Percentiles rank a stretch among this genome's conserved stretches.
Evolutionary conservation across 2,329 filamentous ascomycete species (phyloP).

Genomic region (Huntiella omanensis): DNA sequence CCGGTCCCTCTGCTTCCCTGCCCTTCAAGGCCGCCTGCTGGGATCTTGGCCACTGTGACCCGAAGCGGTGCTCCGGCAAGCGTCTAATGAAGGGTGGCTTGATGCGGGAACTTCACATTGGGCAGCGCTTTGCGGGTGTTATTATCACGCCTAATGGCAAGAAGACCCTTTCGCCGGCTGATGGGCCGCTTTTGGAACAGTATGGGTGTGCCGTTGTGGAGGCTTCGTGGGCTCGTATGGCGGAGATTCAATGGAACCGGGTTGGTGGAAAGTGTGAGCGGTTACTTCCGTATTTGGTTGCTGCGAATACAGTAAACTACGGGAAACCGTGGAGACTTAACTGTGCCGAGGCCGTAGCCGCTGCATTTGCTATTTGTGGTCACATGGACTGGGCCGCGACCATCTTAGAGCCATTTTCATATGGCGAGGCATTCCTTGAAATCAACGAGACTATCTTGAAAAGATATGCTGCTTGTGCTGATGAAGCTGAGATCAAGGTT

Average conservation of each 20-base stretch:
- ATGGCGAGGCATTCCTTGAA: constrained; percentile 71
- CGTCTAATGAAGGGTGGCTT: constrained; percentile 77
- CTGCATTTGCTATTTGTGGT: constrained; percentile 84
- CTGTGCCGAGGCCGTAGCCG: constrained; percentile 85
- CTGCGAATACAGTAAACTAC: constrained; percentile 94
- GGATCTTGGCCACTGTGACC: constrained; percentile 95
- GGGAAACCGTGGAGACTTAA: constrained; percentile 89
- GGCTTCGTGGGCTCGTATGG: constrained; percentile 85
- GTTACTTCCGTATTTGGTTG: constrained; percentile 81
- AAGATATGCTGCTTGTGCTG: constrained; percentile 65
- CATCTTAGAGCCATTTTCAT: constrained; percentile 68
- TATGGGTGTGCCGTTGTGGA: constrained; percentile 91
- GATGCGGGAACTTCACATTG: constrained; percentile 82
- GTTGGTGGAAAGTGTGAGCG: constrained; percentile 90
- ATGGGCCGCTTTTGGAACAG: constrained; percentile 63
- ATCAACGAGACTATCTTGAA: constrained; percentile 75
- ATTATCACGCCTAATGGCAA: constrained; percentile 94
- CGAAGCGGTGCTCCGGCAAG: constrained; percentile 91
- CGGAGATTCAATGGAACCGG: constrained; percentile 75
- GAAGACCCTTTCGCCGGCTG: constrained; percentile 62
- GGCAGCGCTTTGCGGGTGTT: constrained; percentile 79
- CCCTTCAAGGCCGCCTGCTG: constrained; percentile 87
- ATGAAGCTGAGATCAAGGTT: constrained; percentile 67
- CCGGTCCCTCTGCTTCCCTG: constrained; percentile 23
- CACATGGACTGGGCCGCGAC: constrained; percentile 79